phyloP scores from a whole-genome alignment of 2,329 filamentous ascomycete genomes.

The Colletotrichum brevisporum region DNA sequence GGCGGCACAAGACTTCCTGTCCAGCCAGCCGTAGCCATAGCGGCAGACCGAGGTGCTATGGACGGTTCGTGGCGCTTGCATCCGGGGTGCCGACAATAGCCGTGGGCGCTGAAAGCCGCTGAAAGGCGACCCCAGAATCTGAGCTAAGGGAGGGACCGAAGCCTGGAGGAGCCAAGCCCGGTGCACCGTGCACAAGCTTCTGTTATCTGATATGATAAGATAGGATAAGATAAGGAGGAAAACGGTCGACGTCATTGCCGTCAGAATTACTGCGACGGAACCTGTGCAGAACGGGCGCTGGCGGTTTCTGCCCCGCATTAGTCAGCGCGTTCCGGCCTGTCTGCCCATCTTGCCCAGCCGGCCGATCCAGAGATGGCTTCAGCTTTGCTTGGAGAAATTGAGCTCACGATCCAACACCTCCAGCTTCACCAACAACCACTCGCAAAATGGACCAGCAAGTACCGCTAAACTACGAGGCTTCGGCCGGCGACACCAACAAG shows the following conservation, averaged over 20 bases:
- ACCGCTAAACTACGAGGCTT: slow-evolving; percentile 82
- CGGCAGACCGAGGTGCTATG: slow-evolving; percentile 33
- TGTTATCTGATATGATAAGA: too few relatives aligned
- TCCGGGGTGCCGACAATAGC: slow-evolving; percentile 37
- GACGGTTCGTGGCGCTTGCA: slow-evolving; percentile 20
- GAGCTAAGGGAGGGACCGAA: too few relatives aligned
- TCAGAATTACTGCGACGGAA: background rate
- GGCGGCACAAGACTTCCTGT: background rate
- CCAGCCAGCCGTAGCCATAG: background rate
- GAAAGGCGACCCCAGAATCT: slow-evolving; percentile 30
- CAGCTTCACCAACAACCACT: slow-evolving; percentile 27
- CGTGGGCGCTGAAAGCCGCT: slow-evolving; percentile 34
- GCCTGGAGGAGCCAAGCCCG: slow-evolving; percentile 1
- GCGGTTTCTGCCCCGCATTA: slow-evolving; percentile 32
- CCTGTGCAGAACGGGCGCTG: background rate
- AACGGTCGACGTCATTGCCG: slow-evolving; percentile 30
- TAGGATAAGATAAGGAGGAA: slow-evolving; percentile 30
- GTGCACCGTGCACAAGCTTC: background rate
- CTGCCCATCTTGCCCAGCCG: slow-evolving; percentile 22
- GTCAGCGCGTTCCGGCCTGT: slow-evolving; percentile 23
- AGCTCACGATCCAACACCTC: slow-evolving; percentile 21
- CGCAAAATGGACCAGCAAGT: slow-evolving; percentile 73
- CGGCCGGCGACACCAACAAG: slow-evolving; percentile 79
- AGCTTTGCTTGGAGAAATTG: slow-evolving; percentile 12
- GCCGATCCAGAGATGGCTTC: slow-evolving; percentile 14